A percentile compares a stretch with the other conserved stretches of the same genome.
Evolutionary conservation across 2,329 filamentous ascomycete species (phyloP).

Genomic region (Diaporthe aspalathi): DNA sequence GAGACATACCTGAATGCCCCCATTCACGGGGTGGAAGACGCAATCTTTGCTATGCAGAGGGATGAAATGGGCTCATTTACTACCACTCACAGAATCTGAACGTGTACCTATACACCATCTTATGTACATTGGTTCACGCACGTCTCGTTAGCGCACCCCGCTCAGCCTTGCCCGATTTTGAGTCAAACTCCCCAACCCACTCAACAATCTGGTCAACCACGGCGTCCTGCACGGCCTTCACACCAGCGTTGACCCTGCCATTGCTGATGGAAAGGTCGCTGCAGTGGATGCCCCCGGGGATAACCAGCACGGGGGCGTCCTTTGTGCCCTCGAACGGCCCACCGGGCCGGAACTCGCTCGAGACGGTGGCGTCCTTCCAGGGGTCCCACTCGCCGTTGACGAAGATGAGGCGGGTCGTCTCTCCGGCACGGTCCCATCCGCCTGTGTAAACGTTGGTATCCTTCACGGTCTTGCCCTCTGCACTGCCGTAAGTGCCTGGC

Average conservation of each 20-base stretch:
- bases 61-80: background rate
- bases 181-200: constrained; percentile 66
- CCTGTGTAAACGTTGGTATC: constrained; percentile 53
- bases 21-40: no score
- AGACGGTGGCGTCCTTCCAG: constrained; percentile 54
- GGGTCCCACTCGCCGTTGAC: constrained; percentile 56
- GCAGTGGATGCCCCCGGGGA: constrained; percentile 53
- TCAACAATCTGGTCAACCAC: constrained; percentile 62
- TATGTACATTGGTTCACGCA: background rate
- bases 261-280: constrained; percentile 57
- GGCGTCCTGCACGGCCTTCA: constrained; percentile 61
- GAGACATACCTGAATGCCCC: no score
- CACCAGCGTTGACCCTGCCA: constrained; percentile 61
- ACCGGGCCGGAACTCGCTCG: constrained; percentile 51
- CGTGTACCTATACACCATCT: background rate
- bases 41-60: background rate
- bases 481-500: constrained; percentile 53
- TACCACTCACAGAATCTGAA: background rate
- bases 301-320: constrained; percentile 48
- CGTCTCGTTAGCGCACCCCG: background rate
- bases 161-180: constrained; percentile 42
- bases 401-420: constrained; percentile 53
- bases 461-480: constrained; percentile 46
- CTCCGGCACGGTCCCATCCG: constrained; percentile 54
- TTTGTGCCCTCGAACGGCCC: constrained; percentile 51